Evolutionary conservation across 163 green algal genomes (phyloP).

Genomic region (Prototheca wickerhamii): DNA sequence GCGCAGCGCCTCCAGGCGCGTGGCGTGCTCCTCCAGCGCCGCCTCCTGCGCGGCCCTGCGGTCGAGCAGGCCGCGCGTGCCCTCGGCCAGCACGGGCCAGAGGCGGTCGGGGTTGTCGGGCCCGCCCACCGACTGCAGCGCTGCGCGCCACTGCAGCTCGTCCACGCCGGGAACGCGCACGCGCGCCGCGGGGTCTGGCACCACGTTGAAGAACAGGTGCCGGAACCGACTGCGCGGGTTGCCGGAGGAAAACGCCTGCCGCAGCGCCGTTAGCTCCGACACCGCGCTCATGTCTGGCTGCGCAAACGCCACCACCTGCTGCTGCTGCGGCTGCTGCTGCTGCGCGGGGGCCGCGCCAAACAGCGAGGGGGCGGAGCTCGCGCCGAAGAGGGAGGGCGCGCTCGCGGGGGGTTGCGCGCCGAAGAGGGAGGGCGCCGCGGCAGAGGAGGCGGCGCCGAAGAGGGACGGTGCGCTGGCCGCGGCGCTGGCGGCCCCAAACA

Average conservation of each 20-base stretch:
- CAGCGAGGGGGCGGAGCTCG: slow-evolving; percentile 9
- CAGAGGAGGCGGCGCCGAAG: slow-evolving; percentile 1
- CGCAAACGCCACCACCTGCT: background rate
- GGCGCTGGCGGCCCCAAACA: background rate
- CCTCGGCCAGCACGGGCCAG: slow-evolving; percentile 55
- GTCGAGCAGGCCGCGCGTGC: slow-evolving; percentile 57
- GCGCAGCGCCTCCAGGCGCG: slow-evolving; percentile 27
- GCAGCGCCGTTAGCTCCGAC: background rate
- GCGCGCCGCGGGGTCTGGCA: slow-evolving; percentile 52
- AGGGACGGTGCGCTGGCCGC: background rate
- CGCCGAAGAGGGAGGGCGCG: slow-evolving; percentile 15
- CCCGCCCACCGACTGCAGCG: slow-evolving; percentile 44
- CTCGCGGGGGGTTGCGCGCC: slow-evolving; percentile 1
- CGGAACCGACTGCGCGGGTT: slow-evolving; percentile 24
- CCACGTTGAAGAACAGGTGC: slow-evolving; percentile 56
- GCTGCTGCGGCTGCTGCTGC: slow-evolving; percentile 6
- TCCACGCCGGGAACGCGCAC: slow-evolving; percentile 51
- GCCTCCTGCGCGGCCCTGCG: slow-evolving; percentile 35
- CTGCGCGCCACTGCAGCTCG: slow-evolving; percentile 64
- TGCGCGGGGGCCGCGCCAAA: slow-evolving; percentile 15
- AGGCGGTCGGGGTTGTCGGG: slow-evolving; percentile 51
- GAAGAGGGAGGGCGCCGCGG: slow-evolving; percentile 17
- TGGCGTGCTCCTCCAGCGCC: slow-evolving; percentile 41
- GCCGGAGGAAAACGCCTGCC: background rate
- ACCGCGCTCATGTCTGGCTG: background rate